Evolutionary conservation across 441 rosid species (phyloP).

Genomic region (Populus tomentosa): DNA sequence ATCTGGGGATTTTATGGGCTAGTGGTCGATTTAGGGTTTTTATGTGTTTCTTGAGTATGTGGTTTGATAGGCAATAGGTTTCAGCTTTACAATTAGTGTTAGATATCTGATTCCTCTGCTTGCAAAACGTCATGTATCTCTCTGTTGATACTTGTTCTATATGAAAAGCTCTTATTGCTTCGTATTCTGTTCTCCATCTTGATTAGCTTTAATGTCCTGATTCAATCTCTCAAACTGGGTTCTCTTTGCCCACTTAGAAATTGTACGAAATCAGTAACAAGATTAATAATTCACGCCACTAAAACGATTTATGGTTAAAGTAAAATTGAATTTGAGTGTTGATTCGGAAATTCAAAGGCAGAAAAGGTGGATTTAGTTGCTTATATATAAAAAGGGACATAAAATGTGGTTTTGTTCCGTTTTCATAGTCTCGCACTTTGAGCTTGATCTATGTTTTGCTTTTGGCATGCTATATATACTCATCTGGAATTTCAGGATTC

Average conservation of each 20-base stretch:
- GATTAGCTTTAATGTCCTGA: background rate
- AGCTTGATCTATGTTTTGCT: too few relatives aligned
- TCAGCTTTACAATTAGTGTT: background rate
- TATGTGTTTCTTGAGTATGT: background rate
- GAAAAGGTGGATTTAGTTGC: too few relatives aligned
- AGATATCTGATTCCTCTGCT: background rate
- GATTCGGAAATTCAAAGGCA: too few relatives aligned
- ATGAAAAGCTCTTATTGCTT: background rate
- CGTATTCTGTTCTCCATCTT: background rate
- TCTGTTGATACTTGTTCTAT: background rate
- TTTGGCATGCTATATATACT: background rate
- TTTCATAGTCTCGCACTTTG: background rate
- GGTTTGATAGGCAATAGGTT: background rate
- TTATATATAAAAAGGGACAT: too few relatives aligned
- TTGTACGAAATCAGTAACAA: too few relatives aligned
- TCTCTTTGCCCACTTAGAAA: too few relatives aligned
- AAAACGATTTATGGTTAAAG: too few relatives aligned
- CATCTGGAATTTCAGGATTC: background rate
- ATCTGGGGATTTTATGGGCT: background rate
- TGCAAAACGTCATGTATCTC: background rate
- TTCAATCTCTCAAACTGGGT: background rate
- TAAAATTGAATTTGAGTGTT: background rate
- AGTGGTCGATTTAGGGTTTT: background rate
- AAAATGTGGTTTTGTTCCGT: too few relatives aligned
- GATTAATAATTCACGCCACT: too few relatives aligned